phyloP scores from a whole-genome alignment of 495 filamentous ascomycete genomes.

The Friedmanniomyces endolithicus region DNA sequence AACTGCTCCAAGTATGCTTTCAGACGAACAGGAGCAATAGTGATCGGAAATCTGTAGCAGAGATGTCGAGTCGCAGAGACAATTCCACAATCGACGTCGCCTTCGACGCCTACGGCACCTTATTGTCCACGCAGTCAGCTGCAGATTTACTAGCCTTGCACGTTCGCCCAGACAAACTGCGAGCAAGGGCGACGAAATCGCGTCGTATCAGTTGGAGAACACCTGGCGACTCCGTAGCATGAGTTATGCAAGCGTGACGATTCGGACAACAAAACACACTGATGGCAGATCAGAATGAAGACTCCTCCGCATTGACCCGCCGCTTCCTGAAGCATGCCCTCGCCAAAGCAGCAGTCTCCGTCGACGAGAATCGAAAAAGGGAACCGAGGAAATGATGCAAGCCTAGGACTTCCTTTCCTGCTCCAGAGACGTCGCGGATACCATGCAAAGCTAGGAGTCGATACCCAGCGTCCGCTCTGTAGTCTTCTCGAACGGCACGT shows the following conservation, averaged over 20 bases:
- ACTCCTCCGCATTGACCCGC: slow-evolving; percentile 54
- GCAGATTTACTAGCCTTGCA: slow-evolving; percentile 39
- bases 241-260: slow-evolving; percentile 44
- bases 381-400: slow-evolving; percentile 37
- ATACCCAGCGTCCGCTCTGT: slow-evolving; percentile 36
- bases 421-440: slow-evolving; percentile 54
- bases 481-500: slow-evolving; percentile 66
- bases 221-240: slow-evolving; percentile 75
- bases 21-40: too few relatives aligned
- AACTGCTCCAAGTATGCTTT: too few relatives aligned
- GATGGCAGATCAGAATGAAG: slow-evolving; percentile 42
- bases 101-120: slow-evolving; percentile 65
- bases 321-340: slow-evolving; percentile 53
- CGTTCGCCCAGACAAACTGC: slow-evolving; percentile 43
- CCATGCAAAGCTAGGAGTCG: slow-evolving; percentile 36
- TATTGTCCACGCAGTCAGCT: slow-evolving; percentile 61
- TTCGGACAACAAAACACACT: slow-evolving; percentile 37
- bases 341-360: slow-evolving; percentile 37
- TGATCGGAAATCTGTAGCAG: too few relatives aligned
- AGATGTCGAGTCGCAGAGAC: too few relatives aligned
- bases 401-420: slow-evolving; percentile 57
- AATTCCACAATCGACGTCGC: slow-evolving; percentile 38
- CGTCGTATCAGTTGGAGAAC: slow-evolving; percentile 63
- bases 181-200: slow-evolving; percentile 45
- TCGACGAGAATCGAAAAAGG: slow-evolving; percentile 32